Conservation (phyloP, 2,329 filamentous ascomycete species). For the Penicillium sp. region DNA sequence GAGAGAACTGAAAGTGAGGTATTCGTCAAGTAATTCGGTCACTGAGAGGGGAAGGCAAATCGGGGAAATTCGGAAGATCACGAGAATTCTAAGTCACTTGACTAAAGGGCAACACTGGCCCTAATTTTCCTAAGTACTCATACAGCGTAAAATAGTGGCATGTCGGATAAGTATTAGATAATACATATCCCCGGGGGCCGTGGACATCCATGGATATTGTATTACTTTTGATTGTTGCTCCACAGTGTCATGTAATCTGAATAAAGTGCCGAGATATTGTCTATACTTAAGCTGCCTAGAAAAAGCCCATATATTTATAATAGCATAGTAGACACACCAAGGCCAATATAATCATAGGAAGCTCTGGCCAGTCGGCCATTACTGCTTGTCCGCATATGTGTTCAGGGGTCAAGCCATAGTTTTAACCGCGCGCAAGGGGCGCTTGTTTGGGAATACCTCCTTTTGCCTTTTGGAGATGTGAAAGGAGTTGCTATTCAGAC, state of each 20-base stretch:
- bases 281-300: not conserved
- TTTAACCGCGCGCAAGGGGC: constrained; percentile 40
- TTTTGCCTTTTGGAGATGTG: constrained; percentile 32
- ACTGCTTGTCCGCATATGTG: not conserved
- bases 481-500: constrained; percentile 11
- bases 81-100: constrained; percentile 6
- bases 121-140: constrained; percentile 3
- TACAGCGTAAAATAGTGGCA: not conserved
- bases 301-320: not conserved
- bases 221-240: not conserved
- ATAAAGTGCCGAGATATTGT: not conserved
- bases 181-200: no score
- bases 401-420: constrained; percentile 18
- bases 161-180: not conserved
- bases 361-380: not conserved
- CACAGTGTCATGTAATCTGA: not conserved
- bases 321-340: not conserved
- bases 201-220: not conserved
- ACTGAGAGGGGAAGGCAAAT: constrained; percentile 4
- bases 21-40: constrained; percentile 14
- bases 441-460: constrained; percentile 36
- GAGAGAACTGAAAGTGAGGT: constrained; percentile 11
- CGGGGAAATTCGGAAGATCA: constrained; percentile 14
- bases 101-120: constrained; percentile 6
- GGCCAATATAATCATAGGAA: not conserved